Percentiles rank a stretch among this genome's conserved stretches.
These are phyloP conservation scores for Xylaria arbuscula DNA, from an alignment of 2,329 filamentous ascomycete species.

Conservation along the genomic window DNA sequence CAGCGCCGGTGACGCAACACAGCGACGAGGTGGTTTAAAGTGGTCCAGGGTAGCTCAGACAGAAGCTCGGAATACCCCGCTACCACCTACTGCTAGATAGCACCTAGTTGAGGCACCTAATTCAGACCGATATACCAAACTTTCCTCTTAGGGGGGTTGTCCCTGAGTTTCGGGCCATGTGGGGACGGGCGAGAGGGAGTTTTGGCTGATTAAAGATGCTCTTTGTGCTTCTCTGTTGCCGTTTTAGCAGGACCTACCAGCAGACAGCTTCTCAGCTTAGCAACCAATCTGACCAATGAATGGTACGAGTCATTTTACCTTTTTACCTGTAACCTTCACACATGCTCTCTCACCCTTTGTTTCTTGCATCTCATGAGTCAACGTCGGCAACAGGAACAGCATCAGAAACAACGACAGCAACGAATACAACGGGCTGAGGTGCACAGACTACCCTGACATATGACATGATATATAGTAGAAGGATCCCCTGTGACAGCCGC, in stretches of 20 bases:
- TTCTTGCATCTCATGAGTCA: constrained; percentile 3
- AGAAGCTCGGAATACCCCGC: constrained; percentile 24
- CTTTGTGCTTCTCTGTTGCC: background rate
- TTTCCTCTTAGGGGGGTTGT: constrained; percentile 1
- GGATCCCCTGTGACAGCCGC: background rate
- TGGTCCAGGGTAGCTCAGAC: too few species aligned
- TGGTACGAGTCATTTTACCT: constrained; percentile 38
- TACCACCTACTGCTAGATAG: background rate
- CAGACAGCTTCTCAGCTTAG: background rate
- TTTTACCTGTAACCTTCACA: background rate
- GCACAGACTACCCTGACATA: too few species aligned
- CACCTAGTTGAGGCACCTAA: background rate
- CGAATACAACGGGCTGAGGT: background rate
- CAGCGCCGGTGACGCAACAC: constrained; percentile 12
- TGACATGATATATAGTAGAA: constrained; percentile 8
- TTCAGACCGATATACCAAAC: background rate
- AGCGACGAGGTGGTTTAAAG: too few species aligned
- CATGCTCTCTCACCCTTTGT: background rate
- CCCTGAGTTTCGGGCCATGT: constrained; percentile 15
- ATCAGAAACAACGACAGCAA: background rate
- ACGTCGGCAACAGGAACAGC: background rate
- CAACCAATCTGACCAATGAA: constrained; percentile 38
- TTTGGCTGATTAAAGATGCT: constrained; percentile 20
- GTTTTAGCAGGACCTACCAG: background rate
- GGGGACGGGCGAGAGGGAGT: constrained; percentile 17